Conservation (phyloP, 306 rosid genomes). For the Macrotyloma uniflorum region DNA sequence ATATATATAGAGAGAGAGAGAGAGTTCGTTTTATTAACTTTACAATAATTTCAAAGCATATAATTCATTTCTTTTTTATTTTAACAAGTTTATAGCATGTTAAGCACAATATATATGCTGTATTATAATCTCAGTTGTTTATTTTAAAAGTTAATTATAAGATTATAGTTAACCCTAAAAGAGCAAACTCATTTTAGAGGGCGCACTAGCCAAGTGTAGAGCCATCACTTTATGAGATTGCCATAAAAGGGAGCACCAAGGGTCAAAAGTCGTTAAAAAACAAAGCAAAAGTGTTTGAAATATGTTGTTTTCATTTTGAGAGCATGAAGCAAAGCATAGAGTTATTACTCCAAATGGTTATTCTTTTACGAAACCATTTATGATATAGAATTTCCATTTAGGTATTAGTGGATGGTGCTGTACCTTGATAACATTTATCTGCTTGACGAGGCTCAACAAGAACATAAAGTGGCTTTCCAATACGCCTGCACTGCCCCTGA, state of each 20-base stretch:
- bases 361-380: background rate
- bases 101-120: background rate
- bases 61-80: too few relatives aligned
- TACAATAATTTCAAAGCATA: too few relatives aligned
- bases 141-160: background rate
- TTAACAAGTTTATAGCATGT: background rate
- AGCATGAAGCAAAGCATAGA: background rate
- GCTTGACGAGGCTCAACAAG: slow-evolving; percentile 85
- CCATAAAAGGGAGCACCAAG: slow-evolving; percentile 32
- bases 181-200: background rate
- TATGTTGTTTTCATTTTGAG: background rate
- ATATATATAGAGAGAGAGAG: too few relatives aligned
- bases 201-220: slow-evolving; percentile 27
- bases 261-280: slow-evolving; percentile 14
- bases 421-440: slow-evolving; percentile 55
- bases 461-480: slow-evolving; percentile 88
- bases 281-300: slow-evolving; percentile 15
- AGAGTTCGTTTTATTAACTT: too few relatives aligned
- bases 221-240: background rate
- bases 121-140: background rate
- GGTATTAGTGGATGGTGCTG: background rate
- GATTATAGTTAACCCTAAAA: background rate
- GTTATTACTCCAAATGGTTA: background rate
- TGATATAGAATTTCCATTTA: slow-evolving; percentile 23
- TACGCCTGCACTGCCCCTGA: slow-evolving; percentile 83